Evolutionary conservation across 2,329 filamentous ascomycete species (phyloP).

Genomic region (Thielaviopsis ethacetica): DNA sequence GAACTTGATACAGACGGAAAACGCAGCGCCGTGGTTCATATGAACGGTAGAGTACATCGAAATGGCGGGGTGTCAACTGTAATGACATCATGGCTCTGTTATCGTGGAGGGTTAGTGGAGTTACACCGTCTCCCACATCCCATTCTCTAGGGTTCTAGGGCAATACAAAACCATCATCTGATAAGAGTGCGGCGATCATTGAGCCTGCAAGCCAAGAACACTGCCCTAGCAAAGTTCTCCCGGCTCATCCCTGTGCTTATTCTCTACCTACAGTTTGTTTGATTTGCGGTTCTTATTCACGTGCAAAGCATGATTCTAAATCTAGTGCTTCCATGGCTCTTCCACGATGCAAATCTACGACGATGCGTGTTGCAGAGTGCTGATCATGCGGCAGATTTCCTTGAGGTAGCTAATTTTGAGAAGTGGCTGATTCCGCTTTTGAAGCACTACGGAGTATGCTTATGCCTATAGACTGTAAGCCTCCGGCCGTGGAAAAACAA

Average conservation of each 20-base stretch:
- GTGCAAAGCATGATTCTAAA: background rate
- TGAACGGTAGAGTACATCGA: background rate
- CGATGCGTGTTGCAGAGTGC: background rate
- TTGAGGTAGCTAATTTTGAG: background rate
- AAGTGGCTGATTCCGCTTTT: background rate
- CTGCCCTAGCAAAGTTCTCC: background rate
- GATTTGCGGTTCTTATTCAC: background rate
- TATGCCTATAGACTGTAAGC: too few relatives aligned
- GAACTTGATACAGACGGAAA: constrained; percentile 10
- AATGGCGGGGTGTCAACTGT: background rate
- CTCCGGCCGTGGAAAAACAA: too few relatives aligned
- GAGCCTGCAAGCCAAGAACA: background rate
- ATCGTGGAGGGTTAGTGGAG: background rate
- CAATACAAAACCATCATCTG: background rate
- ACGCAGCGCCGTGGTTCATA: constrained; percentile 15
- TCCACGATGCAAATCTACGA: background rate
- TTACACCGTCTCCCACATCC: background rate
- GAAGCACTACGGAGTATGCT: background rate
- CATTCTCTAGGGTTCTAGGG: background rate
- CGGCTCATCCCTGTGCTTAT: background rate
- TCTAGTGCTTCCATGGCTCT: background rate
- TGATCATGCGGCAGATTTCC: background rate
- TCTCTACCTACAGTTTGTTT: background rate
- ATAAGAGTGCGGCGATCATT: background rate
- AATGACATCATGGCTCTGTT: background rate